phyloP scores from a whole-genome alignment of 768 basidiomycete species.

The Rhizopogon vesiculosus region DNA sequence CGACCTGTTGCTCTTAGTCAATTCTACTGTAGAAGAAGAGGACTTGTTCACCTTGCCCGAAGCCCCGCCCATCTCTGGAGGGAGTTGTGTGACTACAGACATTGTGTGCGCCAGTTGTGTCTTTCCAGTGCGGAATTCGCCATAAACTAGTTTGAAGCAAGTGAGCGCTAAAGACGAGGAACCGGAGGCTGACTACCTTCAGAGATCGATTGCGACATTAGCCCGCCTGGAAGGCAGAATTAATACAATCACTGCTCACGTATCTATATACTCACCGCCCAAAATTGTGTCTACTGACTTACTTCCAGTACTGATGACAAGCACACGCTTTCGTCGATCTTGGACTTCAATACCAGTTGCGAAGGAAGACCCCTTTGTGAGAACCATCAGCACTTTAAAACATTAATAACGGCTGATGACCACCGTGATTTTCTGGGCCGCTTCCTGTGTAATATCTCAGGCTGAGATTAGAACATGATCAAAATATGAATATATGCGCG shows the following conservation, averaged over 20 bases:
- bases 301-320: slow-evolving; percentile 87
- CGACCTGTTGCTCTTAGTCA: slow-evolving; percentile 47
- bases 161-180: not conserved
- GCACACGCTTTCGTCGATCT: slow-evolving; percentile 75
- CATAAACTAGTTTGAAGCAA: slow-evolving; percentile 60
- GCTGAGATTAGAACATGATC: not conserved
- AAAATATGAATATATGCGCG: slow-evolving; percentile 20
- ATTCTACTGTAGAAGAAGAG: not conserved
- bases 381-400: not conserved
- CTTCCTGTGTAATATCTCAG: slow-evolving; percentile 52
- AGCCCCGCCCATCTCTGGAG: slow-evolving; percentile 85
- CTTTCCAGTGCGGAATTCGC: slow-evolving; percentile 94
- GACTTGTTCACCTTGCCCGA: slow-evolving; percentile 65
- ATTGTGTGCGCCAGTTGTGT: slow-evolving; percentile 96
- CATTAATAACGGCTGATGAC: not conserved
- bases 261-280: slow-evolving; percentile 51
- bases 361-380: slow-evolving; percentile 79
- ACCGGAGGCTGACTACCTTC: slow-evolving; percentile 50
- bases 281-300: slow-evolving; percentile 87
- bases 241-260: not conserved
- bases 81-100: slow-evolving; percentile 87
- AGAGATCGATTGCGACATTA: slow-evolving; percentile 91
- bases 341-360: slow-evolving; percentile 89
- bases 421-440: slow-evolving; percentile 83
- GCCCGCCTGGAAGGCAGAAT: slow-evolving; percentile 51